Evolutionary conservation across 1,284 basidiomycete species (phyloP).

Genomic region (Anthracocystis setariae): DNA sequence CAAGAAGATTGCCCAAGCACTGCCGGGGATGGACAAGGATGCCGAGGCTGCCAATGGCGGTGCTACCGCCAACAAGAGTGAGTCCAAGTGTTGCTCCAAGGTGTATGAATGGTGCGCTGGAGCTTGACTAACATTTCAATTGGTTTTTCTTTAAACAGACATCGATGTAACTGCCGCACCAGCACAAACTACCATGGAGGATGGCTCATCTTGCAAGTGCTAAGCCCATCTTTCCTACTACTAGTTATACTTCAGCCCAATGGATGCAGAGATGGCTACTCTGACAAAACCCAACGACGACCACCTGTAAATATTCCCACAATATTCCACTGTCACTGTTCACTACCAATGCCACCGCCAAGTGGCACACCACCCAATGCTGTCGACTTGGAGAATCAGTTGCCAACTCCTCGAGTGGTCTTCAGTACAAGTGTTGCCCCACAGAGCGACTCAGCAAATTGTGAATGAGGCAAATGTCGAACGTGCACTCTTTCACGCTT

Average conservation of each 20-base stretch:
- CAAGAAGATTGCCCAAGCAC: slow-evolving; percentile 97
- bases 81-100: slow-evolving; percentile 2
- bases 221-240: neutral
- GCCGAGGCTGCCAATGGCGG: slow-evolving; percentile 71
- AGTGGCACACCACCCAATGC: neutral
- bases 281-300: too few relatives aligned
- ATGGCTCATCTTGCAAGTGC: slow-evolving; percentile 55
- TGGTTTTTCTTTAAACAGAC: slow-evolving; percentile 14
- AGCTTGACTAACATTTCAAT: neutral
- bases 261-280: too few relatives aligned
- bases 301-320: neutral
- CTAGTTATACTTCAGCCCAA: neutral
- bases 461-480: too few relatives aligned
- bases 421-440: too few relatives aligned
- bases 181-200: slow-evolving; percentile 51
- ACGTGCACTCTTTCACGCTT: slow-evolving; percentile 4
- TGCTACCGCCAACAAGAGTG: slow-evolving; percentile 48
- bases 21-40: slow-evolving; percentile 94
- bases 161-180: slow-evolving; percentile 58
- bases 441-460: too few relatives aligned
- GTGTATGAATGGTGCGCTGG: neutral
- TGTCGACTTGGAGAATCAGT: too few relatives aligned
- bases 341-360: neutral
- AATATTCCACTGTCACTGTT: neutral
- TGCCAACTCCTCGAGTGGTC: too few relatives aligned